A percentile compares a stretch with the other conserved stretches of the same genome.
Conservation (phyloP, 2,329 filamentous ascomycete species). For the Paraphaeosphaeria minitans region DNA sequence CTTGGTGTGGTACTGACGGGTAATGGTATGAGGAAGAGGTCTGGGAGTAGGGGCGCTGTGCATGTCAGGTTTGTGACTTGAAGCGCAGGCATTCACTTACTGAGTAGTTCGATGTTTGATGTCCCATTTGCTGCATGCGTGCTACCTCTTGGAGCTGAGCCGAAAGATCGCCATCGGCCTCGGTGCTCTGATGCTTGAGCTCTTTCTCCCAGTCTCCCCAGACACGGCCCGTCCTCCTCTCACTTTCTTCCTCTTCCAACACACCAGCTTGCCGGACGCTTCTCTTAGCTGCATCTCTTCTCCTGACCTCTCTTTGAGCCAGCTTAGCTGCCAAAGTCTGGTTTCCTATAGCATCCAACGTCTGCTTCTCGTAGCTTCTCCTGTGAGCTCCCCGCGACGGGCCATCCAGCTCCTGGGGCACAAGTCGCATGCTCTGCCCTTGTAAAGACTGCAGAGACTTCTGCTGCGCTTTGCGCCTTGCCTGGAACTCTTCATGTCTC, state of each 20-base stretch:
- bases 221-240: constrained; percentile 58
- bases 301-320: constrained; percentile 42
- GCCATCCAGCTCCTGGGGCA: constrained; percentile 33
- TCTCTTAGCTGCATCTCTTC: constrained; percentile 46
- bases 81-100: constrained; percentile 17
- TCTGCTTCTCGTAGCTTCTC: constrained; percentile 32
- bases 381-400: constrained; percentile 22
- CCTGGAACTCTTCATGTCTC: constrained; percentile 61
- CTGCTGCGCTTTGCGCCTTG: constrained; percentile 30
- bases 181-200: constrained; percentile 25
- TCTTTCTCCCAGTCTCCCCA: constrained; percentile 61
- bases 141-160: constrained; percentile 59
- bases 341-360: constrained; percentile 41
- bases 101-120: constrained; percentile 30
- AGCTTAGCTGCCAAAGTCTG: constrained; percentile 40
- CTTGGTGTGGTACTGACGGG: constrained; percentile 51
- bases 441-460: constrained; percentile 35
- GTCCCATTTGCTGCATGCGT: constrained; percentile 38
- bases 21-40: constrained; percentile 49
- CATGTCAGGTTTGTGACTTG: constrained; percentile 17
- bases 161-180: constrained; percentile 57
- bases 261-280: constrained; percentile 64
- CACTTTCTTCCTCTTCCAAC: constrained; percentile 62
- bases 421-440: constrained; percentile 18
- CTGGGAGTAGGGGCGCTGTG: constrained; percentile 34